A percentile compares a stretch with the other conserved stretches of the same genome.
These are phyloP conservation scores for Talaromyces adpressus DNA, from an alignment of 495 filamentous ascomycete species.

Conservation along the genomic window DNA sequence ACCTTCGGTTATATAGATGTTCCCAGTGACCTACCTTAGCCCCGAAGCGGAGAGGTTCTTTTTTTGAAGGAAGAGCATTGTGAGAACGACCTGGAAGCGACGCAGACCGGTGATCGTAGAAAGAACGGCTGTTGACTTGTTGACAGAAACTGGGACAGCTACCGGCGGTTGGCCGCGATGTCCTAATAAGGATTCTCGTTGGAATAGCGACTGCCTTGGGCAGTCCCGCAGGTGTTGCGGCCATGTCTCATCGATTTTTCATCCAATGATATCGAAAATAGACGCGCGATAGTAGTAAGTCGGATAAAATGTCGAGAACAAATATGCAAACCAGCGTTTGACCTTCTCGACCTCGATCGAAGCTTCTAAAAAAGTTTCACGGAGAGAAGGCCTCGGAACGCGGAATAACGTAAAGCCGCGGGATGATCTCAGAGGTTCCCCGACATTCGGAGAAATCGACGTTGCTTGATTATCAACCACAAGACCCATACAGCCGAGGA, in stretches of 20 bases:
- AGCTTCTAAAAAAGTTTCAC: conserved; percentile 10
- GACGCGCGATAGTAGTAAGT: background rate
- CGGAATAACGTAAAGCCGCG: conserved; percentile 7
- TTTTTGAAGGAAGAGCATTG: background rate
- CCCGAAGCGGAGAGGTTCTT: background rate
- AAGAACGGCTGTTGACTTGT: conserved; percentile 3
- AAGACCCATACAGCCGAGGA: background rate
- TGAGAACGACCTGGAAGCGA: background rate
- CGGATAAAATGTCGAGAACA: background rate
- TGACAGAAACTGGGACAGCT: background rate
- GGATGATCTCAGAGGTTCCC: conserved; percentile 11
- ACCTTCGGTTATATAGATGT: background rate
- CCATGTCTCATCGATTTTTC: conserved; percentile 20
- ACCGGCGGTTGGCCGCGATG: background rate
- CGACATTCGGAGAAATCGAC: conserved; percentile 7
- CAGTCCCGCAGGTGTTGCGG: conserved; percentile 32
- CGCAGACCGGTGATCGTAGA: background rate
- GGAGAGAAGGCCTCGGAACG: conserved; percentile 1
- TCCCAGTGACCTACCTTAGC: background rate
- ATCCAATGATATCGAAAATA: background rate
- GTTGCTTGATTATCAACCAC: conserved; percentile 4
- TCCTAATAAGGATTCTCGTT: conserved; percentile 15
- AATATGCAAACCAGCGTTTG: background rate
- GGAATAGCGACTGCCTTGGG: conserved; percentile 41
- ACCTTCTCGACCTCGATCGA: background rate